Percentiles rank a stretch among this genome's conserved stretches.
Evolutionary conservation across 2,329 filamentous ascomycete genomes (phyloP).

Genomic region (Saccharata proteae): DNA sequence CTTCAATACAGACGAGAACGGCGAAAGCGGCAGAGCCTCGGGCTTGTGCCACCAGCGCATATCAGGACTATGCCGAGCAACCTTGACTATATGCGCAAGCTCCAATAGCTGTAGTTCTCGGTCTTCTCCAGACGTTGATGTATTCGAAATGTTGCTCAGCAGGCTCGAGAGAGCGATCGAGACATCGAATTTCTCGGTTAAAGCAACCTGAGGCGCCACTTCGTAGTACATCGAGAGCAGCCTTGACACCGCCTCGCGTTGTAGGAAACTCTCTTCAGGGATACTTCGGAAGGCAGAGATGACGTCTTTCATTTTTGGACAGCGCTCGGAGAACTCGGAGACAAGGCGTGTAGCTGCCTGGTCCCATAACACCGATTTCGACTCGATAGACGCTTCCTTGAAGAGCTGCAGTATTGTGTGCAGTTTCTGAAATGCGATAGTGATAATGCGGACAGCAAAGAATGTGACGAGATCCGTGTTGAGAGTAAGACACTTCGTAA

Average conservation of each 20-base stretch:
- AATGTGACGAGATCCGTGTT: slow-evolving; percentile 71
- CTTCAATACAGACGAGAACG: slow-evolving; percentile 59
- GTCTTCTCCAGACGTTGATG: slow-evolving; percentile 26
- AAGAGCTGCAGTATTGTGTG: slow-evolving; percentile 51
- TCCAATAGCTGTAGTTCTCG: slow-evolving; percentile 56
- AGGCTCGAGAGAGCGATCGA: slow-evolving; percentile 62
- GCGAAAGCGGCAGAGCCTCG: slow-evolving; percentile 51
- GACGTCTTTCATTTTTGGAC: slow-evolving; percentile 71
- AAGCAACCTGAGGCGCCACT: slow-evolving; percentile 62
- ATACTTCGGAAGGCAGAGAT: slow-evolving; percentile 62
- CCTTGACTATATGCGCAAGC: slow-evolving; percentile 66
- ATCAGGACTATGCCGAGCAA: slow-evolving; percentile 67
- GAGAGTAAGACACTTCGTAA: slow-evolving; percentile 67
- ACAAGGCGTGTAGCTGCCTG: slow-evolving; percentile 56
- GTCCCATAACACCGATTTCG: slow-evolving; percentile 47
- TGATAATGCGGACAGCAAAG: slow-evolving; percentile 70
- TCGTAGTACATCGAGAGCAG: slow-evolving; percentile 78
- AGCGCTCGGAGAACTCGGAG: slow-evolving; percentile 64
- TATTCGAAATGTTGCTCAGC: slow-evolving; percentile 47
- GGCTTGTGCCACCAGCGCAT: slow-evolving; percentile 85
- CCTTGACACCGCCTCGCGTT: slow-evolving; percentile 66
- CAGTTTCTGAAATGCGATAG: slow-evolving; percentile 69
- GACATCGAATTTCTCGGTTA: slow-evolving; percentile 80
- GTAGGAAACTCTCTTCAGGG: slow-evolving; percentile 52
- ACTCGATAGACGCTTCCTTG: slow-evolving; percentile 29